phyloP scores from a whole-genome alignment of 257 asterid species.

The Solanum lycopersicoides region DNA sequence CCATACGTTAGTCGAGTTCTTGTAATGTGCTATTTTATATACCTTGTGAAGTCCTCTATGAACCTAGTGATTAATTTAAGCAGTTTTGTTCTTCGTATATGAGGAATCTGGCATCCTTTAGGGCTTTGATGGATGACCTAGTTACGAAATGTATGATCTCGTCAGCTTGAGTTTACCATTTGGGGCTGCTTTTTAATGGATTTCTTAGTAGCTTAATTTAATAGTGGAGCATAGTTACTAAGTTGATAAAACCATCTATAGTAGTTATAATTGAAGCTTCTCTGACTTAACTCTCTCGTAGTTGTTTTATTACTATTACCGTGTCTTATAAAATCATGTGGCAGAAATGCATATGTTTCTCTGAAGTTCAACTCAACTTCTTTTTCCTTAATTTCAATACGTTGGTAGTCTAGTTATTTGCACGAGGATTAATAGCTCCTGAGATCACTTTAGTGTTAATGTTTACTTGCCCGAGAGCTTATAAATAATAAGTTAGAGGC shows the following conservation, averaged over 20 bases:
- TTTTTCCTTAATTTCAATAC: background rate
- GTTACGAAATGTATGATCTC: background rate
- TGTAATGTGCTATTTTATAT: background rate
- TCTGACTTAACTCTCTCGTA: background rate
- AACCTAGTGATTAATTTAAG: background rate
- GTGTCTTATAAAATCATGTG: background rate
- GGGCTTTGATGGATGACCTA: background rate
- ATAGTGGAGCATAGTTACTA: background rate
- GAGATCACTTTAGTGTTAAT: background rate
- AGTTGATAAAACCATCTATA: background rate
- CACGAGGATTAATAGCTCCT: background rate
- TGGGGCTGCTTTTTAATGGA: background rate
- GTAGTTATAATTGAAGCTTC: background rate
- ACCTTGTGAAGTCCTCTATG: background rate
- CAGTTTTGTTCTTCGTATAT: background rate
- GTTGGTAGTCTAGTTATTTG: background rate
- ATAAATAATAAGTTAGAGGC: background rate
- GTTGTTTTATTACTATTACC: background rate
- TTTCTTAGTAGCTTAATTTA: background rate
- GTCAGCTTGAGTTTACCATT: background rate
- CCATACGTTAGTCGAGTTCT: background rate
- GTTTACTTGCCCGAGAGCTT: background rate
- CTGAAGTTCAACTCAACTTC: background rate
- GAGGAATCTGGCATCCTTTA: background rate
- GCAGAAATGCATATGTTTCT: background rate